Evolutionary conservation across 176 grass and related monocot species (phyloP).

Genomic region (Elaeis guineensis): DNA sequence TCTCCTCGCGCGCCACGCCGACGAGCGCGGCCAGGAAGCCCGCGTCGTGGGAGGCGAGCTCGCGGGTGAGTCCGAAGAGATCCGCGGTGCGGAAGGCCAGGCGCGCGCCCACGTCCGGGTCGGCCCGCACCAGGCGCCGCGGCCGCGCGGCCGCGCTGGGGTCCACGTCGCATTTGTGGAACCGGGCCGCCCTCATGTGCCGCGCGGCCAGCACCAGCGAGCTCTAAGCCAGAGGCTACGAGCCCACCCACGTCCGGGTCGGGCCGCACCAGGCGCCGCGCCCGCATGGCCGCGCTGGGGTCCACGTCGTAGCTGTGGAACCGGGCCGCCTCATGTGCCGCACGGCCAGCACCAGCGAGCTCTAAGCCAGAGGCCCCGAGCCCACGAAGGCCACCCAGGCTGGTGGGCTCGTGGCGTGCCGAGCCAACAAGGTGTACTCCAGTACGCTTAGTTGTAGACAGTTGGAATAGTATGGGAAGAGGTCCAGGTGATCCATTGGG

Average conservation of each 20-base stretch:
- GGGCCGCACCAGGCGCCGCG: no score
- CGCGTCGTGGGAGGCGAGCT: slow-evolving; percentile 41
- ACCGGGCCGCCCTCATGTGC: slow-evolving; percentile 27
- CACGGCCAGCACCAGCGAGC: no score
- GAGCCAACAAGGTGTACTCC: slow-evolving; percentile 50
- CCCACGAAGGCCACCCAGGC: slow-evolving; percentile 53
- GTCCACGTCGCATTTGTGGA: slow-evolving; percentile 52
- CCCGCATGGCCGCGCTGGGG: no score
- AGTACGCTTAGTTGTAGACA: slow-evolving; percentile 64
- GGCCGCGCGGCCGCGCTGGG: slow-evolving; percentile 47
- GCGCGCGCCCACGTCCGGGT: slow-evolving; percentile 24
- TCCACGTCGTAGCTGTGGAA: no score
- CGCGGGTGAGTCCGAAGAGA: slow-evolving; percentile 28
- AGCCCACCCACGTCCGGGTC: no score
- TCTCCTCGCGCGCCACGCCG: slow-evolving; percentile 51
- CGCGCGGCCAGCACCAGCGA: slow-evolving; percentile 39
- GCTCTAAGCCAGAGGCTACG: no score
- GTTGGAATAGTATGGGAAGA: slow-evolving; percentile 82
- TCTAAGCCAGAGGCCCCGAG: slow-evolving; percentile 58
- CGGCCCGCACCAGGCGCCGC: slow-evolving; percentile 39
- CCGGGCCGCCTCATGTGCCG: no score
- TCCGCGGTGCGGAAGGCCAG: slow-evolving; percentile 65
- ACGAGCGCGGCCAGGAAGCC: slow-evolving; percentile 81
- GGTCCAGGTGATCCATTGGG: slow-evolving; percentile 45
- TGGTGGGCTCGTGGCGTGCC: slow-evolving; percentile 47